A percentile compares a stretch with the other conserved stretches of the same genome.
Conservation (phyloP, 805 yeast genomes). For the Metschnikowia shivogae region DNA sequence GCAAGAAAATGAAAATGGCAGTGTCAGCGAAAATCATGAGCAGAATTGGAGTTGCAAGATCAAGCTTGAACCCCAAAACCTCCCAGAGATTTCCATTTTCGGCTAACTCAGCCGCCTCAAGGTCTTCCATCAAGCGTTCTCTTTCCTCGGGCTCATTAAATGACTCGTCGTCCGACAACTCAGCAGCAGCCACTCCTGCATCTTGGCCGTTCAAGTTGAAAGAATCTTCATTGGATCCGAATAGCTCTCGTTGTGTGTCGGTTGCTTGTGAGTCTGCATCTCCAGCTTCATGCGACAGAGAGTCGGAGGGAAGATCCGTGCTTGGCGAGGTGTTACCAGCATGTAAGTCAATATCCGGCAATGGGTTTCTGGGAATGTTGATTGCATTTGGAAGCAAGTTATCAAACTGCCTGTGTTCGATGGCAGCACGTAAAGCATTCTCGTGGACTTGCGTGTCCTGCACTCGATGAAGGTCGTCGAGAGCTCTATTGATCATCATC, state of each 20-base stretch:
- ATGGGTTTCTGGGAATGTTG: not conserved
- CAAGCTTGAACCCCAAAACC: constrained; percentile 32
- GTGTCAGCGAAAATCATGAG: constrained; percentile 30
- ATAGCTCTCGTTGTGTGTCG: not conserved
- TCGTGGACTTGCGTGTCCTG: constrained; percentile 9
- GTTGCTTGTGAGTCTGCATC: not conserved
- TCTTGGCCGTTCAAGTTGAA: not conserved
- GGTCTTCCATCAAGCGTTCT: constrained; percentile 12
- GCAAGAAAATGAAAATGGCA: constrained; percentile 34
- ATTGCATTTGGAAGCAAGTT: constrained; percentile 2
- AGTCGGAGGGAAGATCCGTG: too few relatives aligned
- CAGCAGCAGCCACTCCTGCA: not conserved
- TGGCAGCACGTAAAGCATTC: constrained; percentile 11
- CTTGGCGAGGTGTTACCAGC: not conserved
- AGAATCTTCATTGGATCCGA: not conserved
- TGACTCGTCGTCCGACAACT: constrained; percentile 11
- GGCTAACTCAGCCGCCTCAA: constrained; percentile 15
- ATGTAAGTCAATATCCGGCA: not conserved
- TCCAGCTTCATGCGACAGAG: not conserved
- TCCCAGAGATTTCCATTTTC: constrained; percentile 28
- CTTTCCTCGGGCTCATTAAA: constrained; percentile 15
- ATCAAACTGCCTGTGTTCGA: constrained; percentile 11
- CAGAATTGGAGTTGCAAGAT: constrained; percentile 33
- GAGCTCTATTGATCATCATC: constrained; percentile 12
- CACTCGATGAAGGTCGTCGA: constrained; percentile 14